Evolutionary conservation across 2,329 filamentous ascomycete genomes (phyloP), one percentile per base, ranked within the genome.

Genomic region (Eurotiales sp.): DNA sequence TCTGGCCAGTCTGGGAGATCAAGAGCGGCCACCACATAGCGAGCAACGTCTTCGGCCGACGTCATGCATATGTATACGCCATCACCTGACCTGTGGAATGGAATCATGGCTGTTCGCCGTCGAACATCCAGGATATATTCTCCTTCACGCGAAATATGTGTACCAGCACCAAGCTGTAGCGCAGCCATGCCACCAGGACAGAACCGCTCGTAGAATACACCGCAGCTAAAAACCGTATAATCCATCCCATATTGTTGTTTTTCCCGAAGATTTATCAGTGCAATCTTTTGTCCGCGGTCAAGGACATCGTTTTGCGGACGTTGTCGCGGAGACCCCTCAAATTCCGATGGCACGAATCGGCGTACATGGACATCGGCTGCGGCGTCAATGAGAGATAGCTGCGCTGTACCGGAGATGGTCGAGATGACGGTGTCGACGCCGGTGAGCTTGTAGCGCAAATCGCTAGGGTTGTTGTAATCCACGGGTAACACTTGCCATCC

Each of bases 401-500:
- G 87, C 25, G 83, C 75, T 15, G 69, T 71, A 3, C 85, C 85
- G 2, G 79, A 80, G 44, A 90, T 81, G 1, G 86, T 90, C 1
- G 86, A 90, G 51, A 90, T 86, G 59, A 90, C 80, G 10, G 88
- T 78, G 65, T 90, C 85, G 37, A 88, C 79, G 8, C 87, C 87
- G 52, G 79, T 78, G n/a, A 91, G 77, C 8, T 81, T 78, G 64
- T 83, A 88, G 12, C 75, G 75, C 22, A 91, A 76, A 37, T 77
- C 77, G 1, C 77, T 72, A 27, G 76, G 66, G 55, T 82, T 73
- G 56, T 75, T 68, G 64, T 89, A 90, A 70, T 89, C 76, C n/a
- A 89, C 84, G 36, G 81, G 73, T 51, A 83, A 74, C 42, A 88
- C 81, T 65, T 89, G 86, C 58, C 85, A 85, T 8, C 67, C 71